Evolutionary conservation across 2,329 filamentous ascomycete genomes (phyloP).

Genomic region (Acrodontium crateriforme): DNA sequence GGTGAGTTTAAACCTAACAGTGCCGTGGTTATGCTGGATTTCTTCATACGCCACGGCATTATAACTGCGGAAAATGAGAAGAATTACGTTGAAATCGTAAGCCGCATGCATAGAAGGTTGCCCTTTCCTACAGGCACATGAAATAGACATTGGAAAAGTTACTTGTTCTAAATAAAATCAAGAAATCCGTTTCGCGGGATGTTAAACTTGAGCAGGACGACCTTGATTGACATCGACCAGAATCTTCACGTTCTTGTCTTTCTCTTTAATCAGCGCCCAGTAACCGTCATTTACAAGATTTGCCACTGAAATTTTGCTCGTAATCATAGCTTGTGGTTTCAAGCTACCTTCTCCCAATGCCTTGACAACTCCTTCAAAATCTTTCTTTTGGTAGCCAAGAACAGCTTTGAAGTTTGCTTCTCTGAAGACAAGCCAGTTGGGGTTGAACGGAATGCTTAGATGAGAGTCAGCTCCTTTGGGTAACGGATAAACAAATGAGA

Average conservation of each 20-base stretch:
- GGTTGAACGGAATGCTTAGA: slow-evolving; percentile 33
- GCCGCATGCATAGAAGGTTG: slow-evolving; percentile 61
- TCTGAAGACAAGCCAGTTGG: slow-evolving; percentile 40
- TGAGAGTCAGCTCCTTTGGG: slow-evolving; percentile 5
- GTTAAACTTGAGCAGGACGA: slow-evolving; percentile 1
- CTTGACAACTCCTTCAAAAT: slow-evolving; percentile 44
- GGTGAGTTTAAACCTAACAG: slow-evolving; percentile 92
- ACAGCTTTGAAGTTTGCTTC: slow-evolving; percentile 40
- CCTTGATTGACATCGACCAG: slow-evolving; percentile 33
- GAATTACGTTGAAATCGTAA: slow-evolving; percentile 61
- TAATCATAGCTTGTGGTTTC: slow-evolving; percentile 46
- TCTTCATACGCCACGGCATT: slow-evolving; percentile 75
- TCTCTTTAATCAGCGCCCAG: slow-evolving; percentile 42
- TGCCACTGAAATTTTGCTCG: slow-evolving; percentile 41
- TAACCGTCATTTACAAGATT: slow-evolving; percentile 45
- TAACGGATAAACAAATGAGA: no score
- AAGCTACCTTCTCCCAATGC: slow-evolving; percentile 23
- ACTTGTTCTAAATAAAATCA: no score
- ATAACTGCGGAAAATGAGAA: slow-evolving; percentile 66
- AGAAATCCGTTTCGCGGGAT: no score
- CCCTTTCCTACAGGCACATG: slow-evolving; percentile 67
- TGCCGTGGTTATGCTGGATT: slow-evolving; percentile 70
- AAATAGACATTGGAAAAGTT: no score
- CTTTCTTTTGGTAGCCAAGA: slow-evolving; percentile 36
- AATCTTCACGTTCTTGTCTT: slow-evolving; percentile 50